These are phyloP conservation scores for Liriodendron chinense DNA, from an alignment of 164 flowering plant species.

Conservation along the genomic window DNA sequence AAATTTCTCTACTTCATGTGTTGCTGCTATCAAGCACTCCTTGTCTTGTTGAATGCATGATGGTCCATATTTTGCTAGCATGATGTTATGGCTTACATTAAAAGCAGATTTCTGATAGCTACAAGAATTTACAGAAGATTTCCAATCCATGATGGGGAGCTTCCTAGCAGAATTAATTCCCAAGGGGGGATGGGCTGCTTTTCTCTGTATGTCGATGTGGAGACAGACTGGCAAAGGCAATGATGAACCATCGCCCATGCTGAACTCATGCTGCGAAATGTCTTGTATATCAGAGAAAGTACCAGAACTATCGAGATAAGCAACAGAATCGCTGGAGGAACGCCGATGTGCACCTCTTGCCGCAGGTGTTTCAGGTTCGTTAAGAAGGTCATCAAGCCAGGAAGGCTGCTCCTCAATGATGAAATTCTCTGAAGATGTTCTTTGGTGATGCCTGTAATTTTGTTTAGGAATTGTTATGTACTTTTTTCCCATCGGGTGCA, in stretches of 20 bases:
- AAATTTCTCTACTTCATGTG: constrained; percentile 28
- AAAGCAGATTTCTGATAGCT: constrained; percentile 23
- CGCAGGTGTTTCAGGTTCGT: constrained; percentile 69
- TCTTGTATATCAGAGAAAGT: constrained; percentile 30
- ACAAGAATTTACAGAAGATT: constrained; percentile 22
- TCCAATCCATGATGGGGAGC: constrained; percentile 38
- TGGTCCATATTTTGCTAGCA: constrained; percentile 30
- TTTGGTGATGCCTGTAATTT: constrained; percentile 47
- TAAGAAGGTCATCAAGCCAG: constrained; percentile 81
- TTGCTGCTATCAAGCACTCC: constrained; percentile 26
- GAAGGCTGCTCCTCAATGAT: constrained; percentile 71
- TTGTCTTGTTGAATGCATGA: constrained; percentile 26
- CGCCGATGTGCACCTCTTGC: constrained; percentile 62
- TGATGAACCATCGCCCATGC: constrained; percentile 22
- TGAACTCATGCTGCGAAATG: constrained; percentile 36
- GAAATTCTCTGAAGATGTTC: constrained; percentile 65
- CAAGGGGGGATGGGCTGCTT: constrained; percentile 32
- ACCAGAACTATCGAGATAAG: constrained; percentile 50
- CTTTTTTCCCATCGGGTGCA: constrained; percentile 34
- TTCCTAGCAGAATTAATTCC: constrained; percentile 29
- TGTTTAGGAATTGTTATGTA: constrained; percentile 46
- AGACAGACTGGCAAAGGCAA: constrained; percentile 44
- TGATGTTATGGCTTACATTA: constrained; percentile 27
- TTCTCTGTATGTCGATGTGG: constrained; percentile 38
- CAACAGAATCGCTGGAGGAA: constrained; percentile 75